Evolutionary conservation across 1,139 yeast genomes (phyloP).

Genomic region (Suhomyces terraborum): DNA sequence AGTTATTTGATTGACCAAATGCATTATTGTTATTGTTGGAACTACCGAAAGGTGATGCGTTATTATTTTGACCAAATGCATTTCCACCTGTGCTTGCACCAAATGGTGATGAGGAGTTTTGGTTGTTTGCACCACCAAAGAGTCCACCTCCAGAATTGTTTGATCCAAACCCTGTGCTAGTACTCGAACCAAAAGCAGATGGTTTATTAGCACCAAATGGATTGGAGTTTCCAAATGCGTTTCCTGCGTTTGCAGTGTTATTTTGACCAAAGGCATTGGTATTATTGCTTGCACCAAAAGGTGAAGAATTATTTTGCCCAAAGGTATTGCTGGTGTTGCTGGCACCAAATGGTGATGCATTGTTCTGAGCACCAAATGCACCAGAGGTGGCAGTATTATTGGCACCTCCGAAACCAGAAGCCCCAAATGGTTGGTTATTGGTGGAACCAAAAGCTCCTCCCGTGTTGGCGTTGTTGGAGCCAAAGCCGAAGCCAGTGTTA

Average conservation of each 20-base stretch:
- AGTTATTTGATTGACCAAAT: slow-evolving; percentile 20
- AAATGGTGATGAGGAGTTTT: slow-evolving; percentile 17
- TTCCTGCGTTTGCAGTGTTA: slow-evolving; percentile 8
- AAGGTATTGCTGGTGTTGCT: slow-evolving; percentile 13
- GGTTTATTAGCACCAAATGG: slow-evolving; percentile 11
- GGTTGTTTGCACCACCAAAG: slow-evolving; percentile 27
- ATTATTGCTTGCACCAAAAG: slow-evolving; percentile 21
- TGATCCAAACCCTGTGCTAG: slow-evolving; percentile 11
- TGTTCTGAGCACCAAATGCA: slow-evolving; percentile 22
- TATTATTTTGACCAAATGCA: slow-evolving; percentile 24
- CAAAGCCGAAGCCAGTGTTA: slow-evolving; percentile 22
- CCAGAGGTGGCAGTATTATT: slow-evolving; percentile 13
- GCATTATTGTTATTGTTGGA: slow-evolving; percentile 18
- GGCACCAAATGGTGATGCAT: slow-evolving; percentile 24
- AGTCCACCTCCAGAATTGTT: slow-evolving; percentile 24
- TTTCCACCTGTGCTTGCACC: slow-evolving; percentile 21
- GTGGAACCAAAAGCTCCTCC: slow-evolving; percentile 27
- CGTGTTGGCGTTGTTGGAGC: slow-evolving; percentile 26
- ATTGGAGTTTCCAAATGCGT: slow-evolving; percentile 22
- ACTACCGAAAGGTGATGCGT: slow-evolving; percentile 18
- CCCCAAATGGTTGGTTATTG: slow-evolving; percentile 19
- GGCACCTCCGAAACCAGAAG: slow-evolving; percentile 22
- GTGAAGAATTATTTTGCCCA: slow-evolving; percentile 16
- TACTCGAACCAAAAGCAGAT: slow-evolving; percentile 18
- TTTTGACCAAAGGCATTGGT: slow-evolving; percentile 19